Conservation (phyloP, 2,329 filamentous ascomycete genomes). For the Ustulina deusta region DNA sequence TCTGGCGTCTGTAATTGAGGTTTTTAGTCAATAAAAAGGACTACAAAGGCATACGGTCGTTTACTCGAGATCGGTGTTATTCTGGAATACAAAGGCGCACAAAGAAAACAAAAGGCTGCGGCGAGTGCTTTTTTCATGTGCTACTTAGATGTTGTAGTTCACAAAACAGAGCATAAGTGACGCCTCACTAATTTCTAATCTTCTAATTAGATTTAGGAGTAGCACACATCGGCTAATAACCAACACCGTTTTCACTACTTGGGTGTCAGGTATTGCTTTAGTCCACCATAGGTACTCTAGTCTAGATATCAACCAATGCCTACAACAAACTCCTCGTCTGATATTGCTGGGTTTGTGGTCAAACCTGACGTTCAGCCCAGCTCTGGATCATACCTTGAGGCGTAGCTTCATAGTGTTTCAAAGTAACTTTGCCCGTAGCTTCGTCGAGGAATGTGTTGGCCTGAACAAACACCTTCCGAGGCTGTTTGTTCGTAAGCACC, state of each 20-base stretch:
- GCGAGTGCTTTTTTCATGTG: slow-evolving; percentile 18
- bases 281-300: neutral
- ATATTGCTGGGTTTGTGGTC: slow-evolving; percentile 27
- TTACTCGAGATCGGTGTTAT: slow-evolving; percentile 27
- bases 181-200: slow-evolving; percentile 15
- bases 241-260: slow-evolving; percentile 4
- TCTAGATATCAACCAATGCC: slow-evolving; percentile 2
- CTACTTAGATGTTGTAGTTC: neutral
- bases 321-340: slow-evolving; percentile 21
- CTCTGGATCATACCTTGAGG: slow-evolving; percentile 86
- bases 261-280: neutral
- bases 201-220: slow-evolving; percentile 13
- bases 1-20: slow-evolving; percentile 75
- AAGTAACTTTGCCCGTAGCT: slow-evolving; percentile 74
- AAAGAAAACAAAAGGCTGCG: slow-evolving; percentile 10
- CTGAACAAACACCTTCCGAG: slow-evolving; percentile 93
- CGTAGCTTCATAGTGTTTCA: slow-evolving; percentile 89
- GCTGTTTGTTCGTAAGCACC: slow-evolving; percentile 81
- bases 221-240: slow-evolving; percentile 14
- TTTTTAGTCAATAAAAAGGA: slow-evolving; percentile 67
- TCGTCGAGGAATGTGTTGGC: slow-evolving; percentile 84
- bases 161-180: slow-evolving; percentile 7
- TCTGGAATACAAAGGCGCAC: slow-evolving; percentile 1
- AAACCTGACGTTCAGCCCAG: slow-evolving; percentile 73
- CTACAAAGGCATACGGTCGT: slow-evolving; percentile 56